Conservation (phyloP, 306 rosid species). For the Oxytropis ochrocephala region DNA sequence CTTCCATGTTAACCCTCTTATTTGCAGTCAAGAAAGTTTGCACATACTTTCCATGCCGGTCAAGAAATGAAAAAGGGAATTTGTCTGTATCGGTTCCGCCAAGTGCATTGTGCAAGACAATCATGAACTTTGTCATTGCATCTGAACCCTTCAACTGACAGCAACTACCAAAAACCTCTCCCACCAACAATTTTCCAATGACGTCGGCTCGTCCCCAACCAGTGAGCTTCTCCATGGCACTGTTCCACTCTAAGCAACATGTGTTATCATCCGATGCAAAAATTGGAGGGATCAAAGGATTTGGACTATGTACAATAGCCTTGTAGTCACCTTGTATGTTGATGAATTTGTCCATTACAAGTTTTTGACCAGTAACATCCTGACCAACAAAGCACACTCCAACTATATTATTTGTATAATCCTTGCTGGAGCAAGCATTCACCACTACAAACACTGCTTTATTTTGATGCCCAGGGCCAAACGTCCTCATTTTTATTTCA, state of each 20-base stretch:
- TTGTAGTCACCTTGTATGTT: slow-evolving; percentile 95
- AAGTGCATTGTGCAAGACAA: slow-evolving; percentile 87
- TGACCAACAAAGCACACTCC: slow-evolving; percentile 99
- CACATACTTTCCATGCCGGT: slow-evolving; percentile 60
- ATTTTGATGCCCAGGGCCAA: slow-evolving; percentile 56
- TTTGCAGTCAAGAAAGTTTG: slow-evolving; percentile 91
- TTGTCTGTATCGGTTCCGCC: slow-evolving; percentile 78
- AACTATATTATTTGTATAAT: slow-evolving; percentile 67
- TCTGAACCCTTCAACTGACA: slow-evolving; percentile 88
- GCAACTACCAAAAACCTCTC: slow-evolving; percentile 90
- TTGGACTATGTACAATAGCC: slow-evolving; percentile 93
- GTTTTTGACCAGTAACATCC: slow-evolving; percentile 88
- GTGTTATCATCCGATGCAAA: slow-evolving; percentile 96
- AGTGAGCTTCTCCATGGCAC: slow-evolving; percentile 93
- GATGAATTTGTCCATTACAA: slow-evolving; percentile 94
- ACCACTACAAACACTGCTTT: slow-evolving; percentile 77
- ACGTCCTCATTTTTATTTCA: slow-evolving; percentile 87
- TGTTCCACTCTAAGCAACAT: slow-evolving; percentile 96
- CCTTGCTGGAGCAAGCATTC: slow-evolving; percentile 99
- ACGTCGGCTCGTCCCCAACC: slow-evolving; percentile 76
- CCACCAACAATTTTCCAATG: slow-evolving; percentile 84
- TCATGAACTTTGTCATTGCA: slow-evolving; percentile 86
- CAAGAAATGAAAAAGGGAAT: slow-evolving; percentile 72
- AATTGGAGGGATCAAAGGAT: slow-evolving; percentile 94
- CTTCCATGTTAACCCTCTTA: slow-evolving; percentile 75